A percentile compares a stretch with the other conserved stretches of the same genome.
Evolutionary conservation across 495 filamentous ascomycete genomes (phyloP).

Genomic region (Lentithecium fluviatile): DNA sequence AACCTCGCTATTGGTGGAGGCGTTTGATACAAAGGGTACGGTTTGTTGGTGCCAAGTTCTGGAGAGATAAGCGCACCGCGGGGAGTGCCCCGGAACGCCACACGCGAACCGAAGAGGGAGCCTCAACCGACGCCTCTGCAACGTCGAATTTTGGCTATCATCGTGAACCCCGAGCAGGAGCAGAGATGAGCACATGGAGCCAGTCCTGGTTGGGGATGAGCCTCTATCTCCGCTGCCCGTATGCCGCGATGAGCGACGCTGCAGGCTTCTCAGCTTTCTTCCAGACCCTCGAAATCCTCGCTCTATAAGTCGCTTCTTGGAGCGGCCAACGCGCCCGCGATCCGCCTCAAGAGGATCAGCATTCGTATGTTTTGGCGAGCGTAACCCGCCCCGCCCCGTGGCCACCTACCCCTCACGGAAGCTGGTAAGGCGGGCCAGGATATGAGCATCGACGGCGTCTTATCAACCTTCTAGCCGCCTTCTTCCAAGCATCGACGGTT

Average conservation of each 20-base stretch:
- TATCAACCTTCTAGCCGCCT: neutral
- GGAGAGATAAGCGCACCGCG: slow-evolving; percentile 26
- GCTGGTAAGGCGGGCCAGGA: neutral
- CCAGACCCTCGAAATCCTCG: no score
- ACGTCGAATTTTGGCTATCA: slow-evolving; percentile 20
- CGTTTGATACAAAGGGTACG: slow-evolving; percentile 2
- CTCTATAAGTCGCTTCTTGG: neutral
- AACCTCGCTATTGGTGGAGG: neutral
- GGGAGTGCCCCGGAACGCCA: slow-evolving; percentile 32
- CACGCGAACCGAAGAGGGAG: slow-evolving; percentile 15
- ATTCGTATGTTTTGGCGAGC: neutral
- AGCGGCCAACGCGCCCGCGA: neutral
- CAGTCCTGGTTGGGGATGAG: no score
- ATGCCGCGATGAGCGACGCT: neutral
- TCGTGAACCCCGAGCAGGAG: slow-evolving; percentile 21
- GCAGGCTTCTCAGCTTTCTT: neutral
- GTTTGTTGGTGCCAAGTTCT: neutral
- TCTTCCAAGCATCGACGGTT: neutral
- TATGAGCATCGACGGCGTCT: neutral
- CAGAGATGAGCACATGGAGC: no score
- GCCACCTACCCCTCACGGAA: neutral
- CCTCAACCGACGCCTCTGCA: slow-evolving; percentile 25
- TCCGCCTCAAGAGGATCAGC: neutral
- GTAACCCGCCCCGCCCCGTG: neutral
- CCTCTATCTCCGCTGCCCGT: neutral